Conservation (phyloP, 2,329 filamentous ascomycete genomes). For the Gaeumannomyces sp. region DNA sequence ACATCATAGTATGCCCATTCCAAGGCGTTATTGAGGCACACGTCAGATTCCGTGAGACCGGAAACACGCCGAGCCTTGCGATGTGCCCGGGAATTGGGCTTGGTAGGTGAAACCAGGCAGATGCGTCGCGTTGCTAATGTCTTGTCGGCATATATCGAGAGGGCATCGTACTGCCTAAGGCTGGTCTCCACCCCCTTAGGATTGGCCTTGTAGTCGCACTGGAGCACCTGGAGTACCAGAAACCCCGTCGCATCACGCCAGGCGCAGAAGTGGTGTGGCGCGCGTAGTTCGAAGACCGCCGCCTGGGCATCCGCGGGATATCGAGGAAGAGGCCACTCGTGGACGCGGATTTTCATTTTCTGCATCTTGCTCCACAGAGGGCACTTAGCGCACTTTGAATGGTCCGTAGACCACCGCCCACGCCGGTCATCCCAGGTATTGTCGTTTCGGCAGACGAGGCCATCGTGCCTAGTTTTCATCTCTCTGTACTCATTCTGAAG, state of each 20-base stretch:
- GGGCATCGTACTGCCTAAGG: background rate
- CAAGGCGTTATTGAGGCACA: conserved; percentile 42
- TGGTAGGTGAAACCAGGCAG: conserved; percentile 27
- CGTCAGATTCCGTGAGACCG: conserved; percentile 20
- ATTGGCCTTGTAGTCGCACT: conserved; percentile 12
- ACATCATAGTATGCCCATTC: conserved; percentile 32
- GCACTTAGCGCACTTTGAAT: too few relatives aligned
- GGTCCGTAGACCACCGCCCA: too few relatives aligned
- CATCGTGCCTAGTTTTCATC: conserved; percentile 18
- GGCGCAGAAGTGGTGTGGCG: conserved; percentile 31
- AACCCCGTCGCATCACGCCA: conserved; percentile 45
- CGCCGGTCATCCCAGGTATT: background rate
- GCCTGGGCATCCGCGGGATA: conserved; percentile 29
- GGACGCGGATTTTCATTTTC: conserved; percentile 35
- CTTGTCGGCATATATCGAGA: background rate
- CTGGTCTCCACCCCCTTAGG: too few relatives aligned
- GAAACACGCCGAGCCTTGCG: conserved; percentile 20
- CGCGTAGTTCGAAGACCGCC: conserved; percentile 45
- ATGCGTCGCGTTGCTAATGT: conserved; percentile 16
- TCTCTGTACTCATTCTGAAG: conserved; percentile 23
- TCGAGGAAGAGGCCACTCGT: conserved; percentile 51
- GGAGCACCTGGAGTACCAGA: conserved; percentile 34
- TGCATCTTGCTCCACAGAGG: conserved; percentile 23
- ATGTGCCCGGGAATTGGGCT: conserved; percentile 31
- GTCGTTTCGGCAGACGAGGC: conserved; percentile 9